Base-by-base conservation (phyloP, 2,329 filamentous ascomycete genomes). In the Colletotrichum navitas region DNA sequence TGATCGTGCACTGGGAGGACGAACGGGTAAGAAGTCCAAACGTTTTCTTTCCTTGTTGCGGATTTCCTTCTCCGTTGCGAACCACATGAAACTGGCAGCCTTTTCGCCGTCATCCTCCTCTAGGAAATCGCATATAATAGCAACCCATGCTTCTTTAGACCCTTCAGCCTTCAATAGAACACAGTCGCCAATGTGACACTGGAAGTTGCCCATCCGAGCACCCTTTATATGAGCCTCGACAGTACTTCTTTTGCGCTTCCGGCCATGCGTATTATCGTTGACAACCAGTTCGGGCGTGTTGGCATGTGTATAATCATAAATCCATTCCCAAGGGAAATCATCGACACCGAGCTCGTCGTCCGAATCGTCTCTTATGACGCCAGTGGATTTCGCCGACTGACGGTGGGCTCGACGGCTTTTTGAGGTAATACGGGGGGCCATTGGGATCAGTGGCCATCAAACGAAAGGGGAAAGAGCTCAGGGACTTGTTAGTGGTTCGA, bases 71-170 rank as follows among this genome's bases (percentile, higher is more conserved):
- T 97, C 93, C 0, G 93, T 94, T 0, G 93, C 94, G 79, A 99
- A 98, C 96, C 96, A 99, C 87, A 98, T 92, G 78, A 99, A 96
- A 74, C 92, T 93, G 66, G 93, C 95, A 34, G 91, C 90, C 85
- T 94, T 98, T 54, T 92, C 89, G 4, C 90, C 91, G 16, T 92
- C 91, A 26, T 93, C 91, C 41, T 91, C 89, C 56, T 95, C 91
- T 49, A 91, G 79, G 75, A 99, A 97, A 54, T 93, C 91, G 77
- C 92, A 92, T 63, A 98, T 92, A 73, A 99, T 90, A 43, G 94
- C 96, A 3, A 97, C 93, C 95, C 96, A 99, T 14, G 94, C 93
- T 77, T 97, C 94, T 74, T 94, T 94, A 51, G 90, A 89, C 5
- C 93, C 94, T 49, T 97, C 94, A 1, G 95, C 94, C 80, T 97